Conservation (phyloP, 2,329 filamentous ascomycete genomes). For the Neonectria punicea region DNA sequence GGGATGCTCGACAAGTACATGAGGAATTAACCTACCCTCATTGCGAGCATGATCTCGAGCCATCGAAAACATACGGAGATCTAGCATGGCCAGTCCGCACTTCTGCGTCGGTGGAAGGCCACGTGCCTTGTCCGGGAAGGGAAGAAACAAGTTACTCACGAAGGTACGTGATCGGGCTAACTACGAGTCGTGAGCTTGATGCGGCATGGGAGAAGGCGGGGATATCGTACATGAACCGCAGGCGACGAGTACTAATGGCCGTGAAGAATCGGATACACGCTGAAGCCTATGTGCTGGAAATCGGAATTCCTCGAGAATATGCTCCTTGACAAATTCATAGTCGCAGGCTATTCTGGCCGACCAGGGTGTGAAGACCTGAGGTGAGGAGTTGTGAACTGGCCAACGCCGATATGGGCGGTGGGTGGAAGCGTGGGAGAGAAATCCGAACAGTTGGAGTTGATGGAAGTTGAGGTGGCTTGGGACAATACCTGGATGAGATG, state of each 20-base stretch:
- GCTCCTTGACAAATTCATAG: not conserved
- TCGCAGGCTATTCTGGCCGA: not conserved
- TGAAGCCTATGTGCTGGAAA: not conserved
- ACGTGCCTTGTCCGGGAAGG: no score
- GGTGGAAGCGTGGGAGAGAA: not conserved
- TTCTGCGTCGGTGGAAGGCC: not conserved
- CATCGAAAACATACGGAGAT: slow-evolving; percentile 89
- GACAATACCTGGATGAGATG: no score
- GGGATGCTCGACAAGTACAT: not conserved
- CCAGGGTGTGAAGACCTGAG: not conserved
- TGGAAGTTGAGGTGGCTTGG: not conserved
- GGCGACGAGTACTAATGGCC: not conserved
- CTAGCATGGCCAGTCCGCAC: slow-evolving; percentile 32
- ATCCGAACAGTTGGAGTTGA: not conserved
- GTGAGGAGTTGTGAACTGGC: not conserved
- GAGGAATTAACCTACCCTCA: slow-evolving; percentile 38
- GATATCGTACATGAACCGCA: not conserved
- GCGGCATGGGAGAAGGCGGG: not conserved
- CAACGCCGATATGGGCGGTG: no score
- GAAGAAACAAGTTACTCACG: not conserved
- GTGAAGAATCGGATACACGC: not conserved
- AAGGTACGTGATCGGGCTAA: not conserved
- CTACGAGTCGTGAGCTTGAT: not conserved
- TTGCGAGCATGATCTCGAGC: slow-evolving; percentile 78
- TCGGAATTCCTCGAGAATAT: not conserved